These are phyloP conservation scores for Flaveria bidentis DNA, from an alignment of 129 eudicot species.

Conservation along the genomic window DNA sequence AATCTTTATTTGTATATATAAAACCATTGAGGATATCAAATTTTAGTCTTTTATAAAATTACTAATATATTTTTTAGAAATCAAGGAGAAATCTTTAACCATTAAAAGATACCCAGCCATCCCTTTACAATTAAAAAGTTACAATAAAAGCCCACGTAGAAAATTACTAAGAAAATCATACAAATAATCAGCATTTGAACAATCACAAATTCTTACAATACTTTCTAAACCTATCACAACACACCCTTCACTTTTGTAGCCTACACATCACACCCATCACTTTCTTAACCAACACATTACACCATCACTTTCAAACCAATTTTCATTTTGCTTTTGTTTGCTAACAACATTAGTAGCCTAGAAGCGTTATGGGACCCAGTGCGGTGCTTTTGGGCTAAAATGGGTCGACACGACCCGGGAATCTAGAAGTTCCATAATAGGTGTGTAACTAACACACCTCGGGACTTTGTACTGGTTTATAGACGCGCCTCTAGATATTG, in stretches of 20 bases:
- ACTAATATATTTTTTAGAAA: background rate
- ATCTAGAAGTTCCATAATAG: conserved; percentile 56
- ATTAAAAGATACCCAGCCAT: background rate
- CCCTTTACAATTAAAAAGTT: background rate
- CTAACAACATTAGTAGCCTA: background rate
- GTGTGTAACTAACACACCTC: conserved; percentile 55
- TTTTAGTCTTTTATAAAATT: background rate
- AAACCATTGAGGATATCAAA: background rate
- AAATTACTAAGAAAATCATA: conserved; percentile 18
- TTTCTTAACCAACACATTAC: conserved; percentile 15
- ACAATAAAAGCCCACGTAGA: background rate
- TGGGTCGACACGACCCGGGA: conserved; percentile 51
- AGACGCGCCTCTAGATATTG: conserved; percentile 61
- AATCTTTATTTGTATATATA: background rate
- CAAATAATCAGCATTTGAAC: conserved; percentile 26
- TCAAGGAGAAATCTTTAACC: background rate
- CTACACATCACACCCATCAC: conserved; percentile 27
- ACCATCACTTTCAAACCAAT: conserved; percentile 6
- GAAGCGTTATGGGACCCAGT: conserved; percentile 43
- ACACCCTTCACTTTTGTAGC: conserved; percentile 26
- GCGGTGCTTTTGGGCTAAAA: conserved; percentile 39
- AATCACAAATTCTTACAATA: conserved; percentile 29
- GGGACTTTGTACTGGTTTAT: conserved; percentile 69
- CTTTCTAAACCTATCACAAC: conserved; percentile 34
- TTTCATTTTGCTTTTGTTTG: conserved; percentile 1